phyloP scores from a whole-genome alignment of 208 protist genomes.

The Acanthamoeba lenticulata region DNA sequence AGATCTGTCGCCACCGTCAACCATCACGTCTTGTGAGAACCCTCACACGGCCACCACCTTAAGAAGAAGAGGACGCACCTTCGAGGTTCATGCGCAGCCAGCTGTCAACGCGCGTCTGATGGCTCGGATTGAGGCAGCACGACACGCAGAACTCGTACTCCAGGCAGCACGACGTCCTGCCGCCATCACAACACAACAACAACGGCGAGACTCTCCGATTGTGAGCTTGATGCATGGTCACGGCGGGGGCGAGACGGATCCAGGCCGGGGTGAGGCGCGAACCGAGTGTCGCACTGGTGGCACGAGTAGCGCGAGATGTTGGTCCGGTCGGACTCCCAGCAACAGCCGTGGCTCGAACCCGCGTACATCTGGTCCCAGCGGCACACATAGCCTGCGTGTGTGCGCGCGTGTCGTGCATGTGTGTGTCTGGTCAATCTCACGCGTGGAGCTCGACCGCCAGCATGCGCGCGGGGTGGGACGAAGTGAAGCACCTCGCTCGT shows the following conservation, averaged over 20 bases:
- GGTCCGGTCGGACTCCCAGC: conserved; percentile 33
- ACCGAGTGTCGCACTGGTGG: neutral
- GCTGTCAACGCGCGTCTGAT: neutral
- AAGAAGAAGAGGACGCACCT: neutral
- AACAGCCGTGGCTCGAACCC: neutral
- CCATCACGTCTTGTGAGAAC: too few relatives aligned
- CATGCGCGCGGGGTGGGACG: neutral
- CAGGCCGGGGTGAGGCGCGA: neutral
- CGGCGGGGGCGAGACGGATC: neutral
- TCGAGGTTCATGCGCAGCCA: neutral
- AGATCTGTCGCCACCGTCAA: too few relatives aligned
- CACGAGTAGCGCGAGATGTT: conserved; percentile 56
- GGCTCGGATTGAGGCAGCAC: conserved; percentile 20
- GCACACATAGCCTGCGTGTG: conserved; percentile 14
- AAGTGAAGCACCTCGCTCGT: conserved; percentile 9
- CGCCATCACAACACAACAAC: neutral
- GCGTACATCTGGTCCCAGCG: conserved; percentile 40
- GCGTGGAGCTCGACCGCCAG: neutral
- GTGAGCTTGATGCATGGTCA: too few relatives aligned
- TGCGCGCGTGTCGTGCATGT: neutral
- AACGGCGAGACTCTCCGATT: too few relatives aligned
- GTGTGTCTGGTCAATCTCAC: too few relatives aligned
- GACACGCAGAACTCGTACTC: conserved; percentile 58
- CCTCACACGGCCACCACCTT: neutral
- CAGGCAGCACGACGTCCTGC: conserved; percentile 2